Evolutionary conservation across 768 basidiomycete species (phyloP), one percentile per base, ranked within the genome.

Genomic region (Suillus subaureus): DNA sequence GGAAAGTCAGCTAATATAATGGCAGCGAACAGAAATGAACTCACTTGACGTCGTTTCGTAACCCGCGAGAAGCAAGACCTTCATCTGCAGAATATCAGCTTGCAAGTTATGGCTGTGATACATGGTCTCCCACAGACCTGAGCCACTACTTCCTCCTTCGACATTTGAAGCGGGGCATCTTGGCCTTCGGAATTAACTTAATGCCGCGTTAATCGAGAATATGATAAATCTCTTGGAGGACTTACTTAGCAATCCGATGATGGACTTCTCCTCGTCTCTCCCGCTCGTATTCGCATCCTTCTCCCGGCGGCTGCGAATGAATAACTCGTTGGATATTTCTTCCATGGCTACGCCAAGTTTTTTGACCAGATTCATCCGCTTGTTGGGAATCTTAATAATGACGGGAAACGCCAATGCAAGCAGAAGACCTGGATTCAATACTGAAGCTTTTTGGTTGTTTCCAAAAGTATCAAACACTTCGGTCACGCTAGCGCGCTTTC

Each of bases 301-400:
- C 61, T 78, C 82, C 61, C 72, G 71, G 60, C 77, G 70, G 16
- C 74, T 79, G 45, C 77, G 72, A n/a, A 75, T 72, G 11, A 85
- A 66, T 4, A 85, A 66, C 15, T 74, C 75, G 39, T 78, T 73
- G 0, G 82, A 82, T 28, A 85, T 82, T 1, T 73, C 73, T 1
- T 71, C 71, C 77, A 83, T 76, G 2, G 80, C 76, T 21, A 23
- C 11, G 11, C 71, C 73, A 21, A 85, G 65, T 21, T 75, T 73
- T 26, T 62, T 64, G n/a, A 80, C 45, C 18, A 79, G 70, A 51
- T 63, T 68, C 26, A 71, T 76, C n/a, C 78, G 73, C 40, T 72
- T 55, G 2, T 79, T 83, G 0, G 83, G 84, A 0, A 84, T 28
- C 1, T 70, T 66, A 1, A 71, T 58, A 4, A 85, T 72, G 4